Evolutionary conservation across 495 filamentous ascomycete genomes (phyloP).

Genomic region (Aspergillus haitiensis): DNA sequence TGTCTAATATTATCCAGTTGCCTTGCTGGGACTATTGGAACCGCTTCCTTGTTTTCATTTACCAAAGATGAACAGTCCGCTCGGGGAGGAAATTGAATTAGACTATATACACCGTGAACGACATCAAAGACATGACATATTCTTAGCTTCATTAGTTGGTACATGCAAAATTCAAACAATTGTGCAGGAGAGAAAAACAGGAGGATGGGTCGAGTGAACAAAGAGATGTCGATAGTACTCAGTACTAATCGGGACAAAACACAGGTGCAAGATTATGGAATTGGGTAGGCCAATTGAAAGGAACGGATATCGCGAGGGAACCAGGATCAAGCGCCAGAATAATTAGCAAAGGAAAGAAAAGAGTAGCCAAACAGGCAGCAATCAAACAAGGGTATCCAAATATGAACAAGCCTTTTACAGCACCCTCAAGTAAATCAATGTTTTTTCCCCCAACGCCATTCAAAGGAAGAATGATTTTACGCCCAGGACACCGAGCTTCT

Average conservation of each 20-base stretch:
- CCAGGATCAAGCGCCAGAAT: too few relatives aligned
- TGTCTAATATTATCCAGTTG: neutral
- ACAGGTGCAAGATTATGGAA: too few relatives aligned
- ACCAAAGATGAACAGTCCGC: neutral
- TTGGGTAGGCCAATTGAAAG: too few relatives aligned
- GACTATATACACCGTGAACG: slow-evolving; percentile 26
- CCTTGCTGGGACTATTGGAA: neutral
- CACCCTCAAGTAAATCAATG: slow-evolving; percentile 8
- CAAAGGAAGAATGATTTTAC: neutral
- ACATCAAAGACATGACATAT: slow-evolving; percentile 26
- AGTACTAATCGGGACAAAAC: too few relatives aligned
- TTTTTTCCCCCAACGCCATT: neutral
- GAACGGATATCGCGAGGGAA: too few relatives aligned
- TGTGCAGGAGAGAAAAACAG: slow-evolving; percentile 8
- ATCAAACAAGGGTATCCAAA: slow-evolving; percentile 17
- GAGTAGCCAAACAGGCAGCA: neutral
- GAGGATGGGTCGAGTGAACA: neutral
- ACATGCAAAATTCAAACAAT: slow-evolving; percentile 16
- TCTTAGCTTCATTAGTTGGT: slow-evolving; percentile 23
- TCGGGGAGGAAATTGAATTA: slow-evolving; percentile 7
- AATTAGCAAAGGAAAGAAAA: slow-evolving; percentile 6
- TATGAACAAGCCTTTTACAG: neutral
- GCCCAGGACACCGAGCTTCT: neutral
- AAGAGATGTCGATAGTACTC: too few relatives aligned
- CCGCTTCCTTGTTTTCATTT: neutral